Evolutionary conservation across 805 yeast species (phyloP), one percentile per base, ranked within the genome.

Genomic region (Saccharomycopsis fermentans): DNA sequence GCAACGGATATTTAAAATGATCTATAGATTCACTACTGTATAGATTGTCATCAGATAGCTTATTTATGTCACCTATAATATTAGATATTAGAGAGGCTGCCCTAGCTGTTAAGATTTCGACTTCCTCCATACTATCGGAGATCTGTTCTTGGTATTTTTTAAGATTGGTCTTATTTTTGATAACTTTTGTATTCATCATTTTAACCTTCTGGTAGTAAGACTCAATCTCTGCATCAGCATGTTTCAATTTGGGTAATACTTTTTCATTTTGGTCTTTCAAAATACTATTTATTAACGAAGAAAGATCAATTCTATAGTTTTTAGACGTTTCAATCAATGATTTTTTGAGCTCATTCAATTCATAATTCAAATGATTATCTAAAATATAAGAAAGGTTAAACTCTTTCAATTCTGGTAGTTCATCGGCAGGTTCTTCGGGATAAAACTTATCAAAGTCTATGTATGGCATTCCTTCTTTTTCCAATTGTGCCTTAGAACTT

Each of bases 281-380:
- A 2, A 58, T 61, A 21, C 36, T 55, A 27, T 27, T 59, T 11
- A 61, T 61, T 27, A 61, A 52, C 34, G 57, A 54, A 11, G 58
- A 53, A 5, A 61, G 43, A 43, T 61, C 63, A 27, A 56, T 26
- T 9, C 63, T 29, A 21, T 61, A 77, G 21, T 75, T 70, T 17
- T 72, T 70, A 63, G 90, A 70, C 14, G 91, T 89, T 40, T 86
- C 81, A 0, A 82, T 75, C 67, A 92, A 87, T 17, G 89, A 83
- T 65, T 90, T 96, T 55, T 94, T 92, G 68, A 87, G 91, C 73
- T 92, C 98, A 61, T 83, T 86, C 6, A 90, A 96, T 71, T 94
- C 97, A 61, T 91, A 75, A 14, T 34, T 27, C 9, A 61, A 39
- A 26, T 61, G 43, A n/a, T 55, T 27, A 5, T 58, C 40, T 12